A percentile compares a stretch with the other conserved stretches of the same genome.
phyloP scores from a whole-genome alignment of 441 rosid genomes.

The Pelargonium myrrhifolium region DNA sequence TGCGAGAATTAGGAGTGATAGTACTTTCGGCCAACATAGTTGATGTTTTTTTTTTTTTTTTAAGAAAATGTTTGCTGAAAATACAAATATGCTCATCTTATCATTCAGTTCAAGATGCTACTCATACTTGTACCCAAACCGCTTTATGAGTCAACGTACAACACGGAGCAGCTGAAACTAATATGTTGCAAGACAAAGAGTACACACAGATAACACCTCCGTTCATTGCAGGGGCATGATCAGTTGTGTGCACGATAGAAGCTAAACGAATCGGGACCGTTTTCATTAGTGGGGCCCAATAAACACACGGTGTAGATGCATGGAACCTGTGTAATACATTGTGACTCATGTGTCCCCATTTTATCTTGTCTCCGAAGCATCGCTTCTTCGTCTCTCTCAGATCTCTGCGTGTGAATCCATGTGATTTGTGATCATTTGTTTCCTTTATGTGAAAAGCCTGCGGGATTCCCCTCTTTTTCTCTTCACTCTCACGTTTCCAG shows the following conservation, averaged over 20 bases:
- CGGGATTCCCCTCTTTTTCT: constrained; percentile 8
- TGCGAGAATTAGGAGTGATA: too few relatives aligned
- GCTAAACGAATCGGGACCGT: background rate
- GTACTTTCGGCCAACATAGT: too few relatives aligned
- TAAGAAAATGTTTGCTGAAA: too few relatives aligned
- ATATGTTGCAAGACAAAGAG: too few relatives aligned
- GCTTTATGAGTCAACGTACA: too few relatives aligned
- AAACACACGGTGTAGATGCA: background rate
- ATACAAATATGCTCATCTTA: too few relatives aligned
- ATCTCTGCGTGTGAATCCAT: constrained; percentile 16
- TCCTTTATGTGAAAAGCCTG: constrained; percentile 22
- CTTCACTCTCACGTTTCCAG: background rate
- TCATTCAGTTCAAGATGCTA: too few relatives aligned
- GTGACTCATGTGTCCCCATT: background rate
- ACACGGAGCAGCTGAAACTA: too few relatives aligned
- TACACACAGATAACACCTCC: too few relatives aligned
- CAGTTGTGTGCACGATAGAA: background rate
- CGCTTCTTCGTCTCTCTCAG: constrained; percentile 2
- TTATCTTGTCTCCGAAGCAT: constrained; percentile 2
- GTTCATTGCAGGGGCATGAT: too few relatives aligned
- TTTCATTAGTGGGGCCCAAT: background rate
- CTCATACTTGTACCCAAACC: too few relatives aligned
- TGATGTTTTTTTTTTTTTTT: too few relatives aligned
- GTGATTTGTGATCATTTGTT: constrained; percentile 27
- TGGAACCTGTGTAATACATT: background rate